phyloP scores from a whole-genome alignment of 768 basidiomycete species.

The Phylloporus arenicola region DNA sequence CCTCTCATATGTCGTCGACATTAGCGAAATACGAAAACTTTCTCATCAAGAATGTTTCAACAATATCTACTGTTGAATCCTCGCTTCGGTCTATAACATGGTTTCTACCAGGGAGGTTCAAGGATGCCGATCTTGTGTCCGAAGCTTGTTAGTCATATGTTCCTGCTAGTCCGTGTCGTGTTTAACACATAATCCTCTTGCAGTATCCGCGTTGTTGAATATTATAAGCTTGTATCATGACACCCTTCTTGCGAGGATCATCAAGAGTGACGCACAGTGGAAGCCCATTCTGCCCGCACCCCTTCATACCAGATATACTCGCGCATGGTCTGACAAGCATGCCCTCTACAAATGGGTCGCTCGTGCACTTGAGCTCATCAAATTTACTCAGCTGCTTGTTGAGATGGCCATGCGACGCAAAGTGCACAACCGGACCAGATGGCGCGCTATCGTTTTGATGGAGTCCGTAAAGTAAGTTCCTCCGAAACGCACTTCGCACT shows the following conservation, averaged over 20 bases:
- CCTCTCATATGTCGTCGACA: constrained; percentile 49
- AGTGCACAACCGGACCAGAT: constrained; percentile 56
- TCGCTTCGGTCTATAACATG: constrained; percentile 86
- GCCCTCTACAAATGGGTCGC: constrained; percentile 73
- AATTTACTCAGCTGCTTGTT: constrained; percentile 76
- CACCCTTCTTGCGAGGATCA: constrained; percentile 69
- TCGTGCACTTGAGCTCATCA: constrained; percentile 67
- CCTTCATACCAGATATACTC: constrained; percentile 84
- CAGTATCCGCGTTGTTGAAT: constrained; percentile 87
- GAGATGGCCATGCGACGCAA: constrained; percentile 86
- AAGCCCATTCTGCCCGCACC: constrained; percentile 71
- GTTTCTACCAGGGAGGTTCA: constrained; percentile 95
- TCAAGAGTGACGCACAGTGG: constrained; percentile 61
- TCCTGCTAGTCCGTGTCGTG: constrained; percentile 7
- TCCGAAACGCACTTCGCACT: not conserved
- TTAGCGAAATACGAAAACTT: constrained; percentile 76
- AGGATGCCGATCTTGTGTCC: constrained; percentile 93
- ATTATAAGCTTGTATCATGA: constrained; percentile 93
- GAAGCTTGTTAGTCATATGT: constrained; percentile 73
- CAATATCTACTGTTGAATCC: constrained; percentile 85
- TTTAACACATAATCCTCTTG: constrained; percentile 11
- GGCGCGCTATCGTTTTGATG: constrained; percentile 71
- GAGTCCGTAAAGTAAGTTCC: constrained; percentile 77
- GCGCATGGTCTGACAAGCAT: constrained; percentile 74
- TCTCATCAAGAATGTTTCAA: constrained; percentile 77